Evolutionary conservation across 768 basidiomycete genomes (phyloP).

Genomic region (Tricholoma saponaceum): DNA sequence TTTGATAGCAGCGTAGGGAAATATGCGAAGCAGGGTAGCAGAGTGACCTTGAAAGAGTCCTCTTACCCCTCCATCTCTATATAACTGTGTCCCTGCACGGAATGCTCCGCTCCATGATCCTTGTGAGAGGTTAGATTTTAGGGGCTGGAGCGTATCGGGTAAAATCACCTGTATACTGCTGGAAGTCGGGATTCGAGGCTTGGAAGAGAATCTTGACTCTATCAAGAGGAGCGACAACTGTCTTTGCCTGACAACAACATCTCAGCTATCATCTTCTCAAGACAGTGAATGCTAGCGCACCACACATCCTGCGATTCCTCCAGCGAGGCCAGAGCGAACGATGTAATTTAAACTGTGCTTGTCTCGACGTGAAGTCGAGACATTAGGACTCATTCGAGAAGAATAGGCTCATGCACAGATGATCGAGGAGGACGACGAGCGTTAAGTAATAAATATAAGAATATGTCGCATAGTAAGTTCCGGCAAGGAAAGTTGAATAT

Average conservation of each 20-base stretch:
- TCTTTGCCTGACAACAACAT: conserved; percentile 67
- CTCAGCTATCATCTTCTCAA: not conserved
- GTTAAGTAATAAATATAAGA: not conserved
- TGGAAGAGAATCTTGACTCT: conserved; percentile 99
- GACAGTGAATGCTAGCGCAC: conserved; percentile 45
- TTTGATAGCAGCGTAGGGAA: conserved; percentile 96
- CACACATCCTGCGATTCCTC: conserved; percentile 90
- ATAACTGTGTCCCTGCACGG: conserved; percentile 72
- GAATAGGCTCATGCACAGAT: conserved; percentile 28
- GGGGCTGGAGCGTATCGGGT: conserved; percentile 22
- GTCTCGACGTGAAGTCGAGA: conserved; percentile 40
- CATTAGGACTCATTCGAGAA: conserved; percentile 58
- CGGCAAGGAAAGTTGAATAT: not conserved
- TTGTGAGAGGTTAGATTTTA: conserved; percentile 22
- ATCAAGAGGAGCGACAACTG: conserved; percentile 92
- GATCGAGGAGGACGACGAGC: not conserved
- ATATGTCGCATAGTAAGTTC: too few relatives aligned
- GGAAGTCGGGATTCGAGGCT: conserved; percentile 92
- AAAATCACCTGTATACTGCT: conserved; percentile 81
- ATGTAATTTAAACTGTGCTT: conserved; percentile 57
- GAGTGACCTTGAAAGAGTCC: conserved; percentile 96
- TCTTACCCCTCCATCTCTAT: conserved; percentile 57
- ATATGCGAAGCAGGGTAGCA: conserved; percentile 88
- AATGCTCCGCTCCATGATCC: conserved; percentile 87
- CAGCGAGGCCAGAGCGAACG: conserved; percentile 83